Evolutionary conservation across 1,139 yeast genomes (phyloP).

Genomic region (Blastobotrys malaysiensis): DNA sequence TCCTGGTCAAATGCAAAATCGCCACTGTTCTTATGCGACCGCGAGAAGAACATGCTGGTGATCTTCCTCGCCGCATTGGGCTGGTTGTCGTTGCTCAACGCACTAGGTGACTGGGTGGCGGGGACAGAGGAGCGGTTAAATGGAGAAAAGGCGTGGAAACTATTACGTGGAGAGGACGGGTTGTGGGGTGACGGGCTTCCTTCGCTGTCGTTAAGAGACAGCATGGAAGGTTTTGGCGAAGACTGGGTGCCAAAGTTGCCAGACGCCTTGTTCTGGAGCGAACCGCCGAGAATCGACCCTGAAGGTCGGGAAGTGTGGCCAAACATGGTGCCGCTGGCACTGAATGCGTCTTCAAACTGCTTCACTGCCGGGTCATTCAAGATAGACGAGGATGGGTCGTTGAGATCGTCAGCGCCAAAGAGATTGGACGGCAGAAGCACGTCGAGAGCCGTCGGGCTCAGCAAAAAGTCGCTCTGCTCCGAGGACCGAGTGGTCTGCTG

Average conservation of each 20-base stretch:
- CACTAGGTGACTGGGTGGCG: slow-evolving; percentile 1
- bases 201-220: slow-evolving; percentile 9
- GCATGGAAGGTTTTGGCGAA: slow-evolving; percentile 19
- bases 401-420: slow-evolving; percentile 29
- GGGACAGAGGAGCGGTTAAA: slow-evolving; percentile 9
- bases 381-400: slow-evolving; percentile 22
- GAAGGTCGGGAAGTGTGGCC: slow-evolving; percentile 19
- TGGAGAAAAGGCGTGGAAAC: slow-evolving; percentile 13
- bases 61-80: slow-evolving; percentile 6
- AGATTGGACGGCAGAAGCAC: slow-evolving; percentile 31
- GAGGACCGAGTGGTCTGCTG: not conserved
- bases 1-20: slow-evolving; percentile 1
- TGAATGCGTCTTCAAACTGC: slow-evolving; percentile 1
- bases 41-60: slow-evolving; percentile 18
- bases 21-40: slow-evolving; percentile 2
- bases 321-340: not conserved
- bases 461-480: slow-evolving; percentile 17
- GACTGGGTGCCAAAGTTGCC: slow-evolving; percentile 15
- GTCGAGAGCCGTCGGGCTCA: slow-evolving; percentile 28
- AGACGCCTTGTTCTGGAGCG: slow-evolving; percentile 15
- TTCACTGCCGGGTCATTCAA: slow-evolving; percentile 12
- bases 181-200: slow-evolving; percentile 12
- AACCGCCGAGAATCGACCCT: slow-evolving; percentile 20
- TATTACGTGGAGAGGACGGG: slow-evolving; percentile 19
- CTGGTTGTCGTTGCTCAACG: not conserved